Conservation (phyloP, 345 rosid genomes). For the sweet orange (Citrus sinensis) region DVS_A1.0 CM039169.1:32450501-32451000, state of each 20-base stretch:
- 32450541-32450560: slow-evolving; percentile 21
- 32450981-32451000: neutral
- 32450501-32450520: slow-evolving; percentile 41
- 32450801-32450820: slow-evolving; percentile 1
- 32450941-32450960: neutral
- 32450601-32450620: neutral
- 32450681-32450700: neutral
- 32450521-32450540: slow-evolving; percentile 34
- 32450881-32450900: neutral
- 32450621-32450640: neutral
- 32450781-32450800: neutral
- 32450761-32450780: neutral
- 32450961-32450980: neutral
- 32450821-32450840: slow-evolving; percentile 9
- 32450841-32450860: neutral
- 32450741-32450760: neutral
- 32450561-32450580: slow-evolving; percentile 2
- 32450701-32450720: neutral
- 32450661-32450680: neutral
- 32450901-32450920: neutral
- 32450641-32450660: neutral
- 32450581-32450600: neutral
- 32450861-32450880: neutral
- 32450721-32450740: neutral
- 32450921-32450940: neutral